Evolutionary conservation across 2,329 filamentous ascomycete genomes (phyloP).

Genomic region (Pseudophaeomoniella oleicola): DNA sequence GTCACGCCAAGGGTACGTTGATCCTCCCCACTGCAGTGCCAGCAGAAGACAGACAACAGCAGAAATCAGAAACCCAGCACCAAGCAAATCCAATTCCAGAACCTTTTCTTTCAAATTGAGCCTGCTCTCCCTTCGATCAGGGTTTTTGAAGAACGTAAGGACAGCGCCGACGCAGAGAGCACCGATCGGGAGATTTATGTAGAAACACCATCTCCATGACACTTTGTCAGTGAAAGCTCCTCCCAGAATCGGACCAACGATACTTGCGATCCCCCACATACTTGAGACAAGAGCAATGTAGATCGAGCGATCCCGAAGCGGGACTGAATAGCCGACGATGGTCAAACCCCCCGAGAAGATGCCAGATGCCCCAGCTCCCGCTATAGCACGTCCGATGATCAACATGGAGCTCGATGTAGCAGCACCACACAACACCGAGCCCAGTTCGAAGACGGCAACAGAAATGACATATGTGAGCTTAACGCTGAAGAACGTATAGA

Average conservation of each 20-base stretch:
- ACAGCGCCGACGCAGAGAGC: slow-evolving; percentile 14
- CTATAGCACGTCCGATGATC: slow-evolving; percentile 36
- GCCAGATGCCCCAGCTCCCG: slow-evolving; percentile 35
- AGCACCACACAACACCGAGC: slow-evolving; percentile 35
- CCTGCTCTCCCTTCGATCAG: slow-evolving; percentile 6
- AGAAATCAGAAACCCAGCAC: slow-evolving; percentile 36
- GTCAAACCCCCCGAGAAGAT: slow-evolving; percentile 34
- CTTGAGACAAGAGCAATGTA: slow-evolving; percentile 34
- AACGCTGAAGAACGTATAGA: slow-evolving; percentile 30
- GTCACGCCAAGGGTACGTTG: slow-evolving; percentile 35
- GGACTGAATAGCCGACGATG: slow-evolving; percentile 30
- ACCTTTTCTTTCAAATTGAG: slow-evolving; percentile 12
- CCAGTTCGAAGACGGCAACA: slow-evolving; percentile 35
- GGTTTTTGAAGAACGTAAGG: slow-evolving; percentile 14
- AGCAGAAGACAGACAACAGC: slow-evolving; percentile 39
- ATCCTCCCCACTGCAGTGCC: slow-evolving; percentile 43
- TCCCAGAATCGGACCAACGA: slow-evolving; percentile 32
- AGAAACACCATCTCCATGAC: slow-evolving; percentile 36
- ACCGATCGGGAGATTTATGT: slow-evolving; percentile 38
- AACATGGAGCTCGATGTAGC: slow-evolving; percentile 34
- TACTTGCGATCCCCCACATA: slow-evolving; percentile 33
- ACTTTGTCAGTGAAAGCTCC: slow-evolving; percentile 30
- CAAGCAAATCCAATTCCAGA: slow-evolving; percentile 33
- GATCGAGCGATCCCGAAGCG: slow-evolving; percentile 28
- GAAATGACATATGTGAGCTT: slow-evolving; percentile 32